Evolutionary conservation across 768 basidiomycete species (phyloP), one percentile per base, ranked within the genome.

Genomic region (Podaxis mareebaensis): DNA sequence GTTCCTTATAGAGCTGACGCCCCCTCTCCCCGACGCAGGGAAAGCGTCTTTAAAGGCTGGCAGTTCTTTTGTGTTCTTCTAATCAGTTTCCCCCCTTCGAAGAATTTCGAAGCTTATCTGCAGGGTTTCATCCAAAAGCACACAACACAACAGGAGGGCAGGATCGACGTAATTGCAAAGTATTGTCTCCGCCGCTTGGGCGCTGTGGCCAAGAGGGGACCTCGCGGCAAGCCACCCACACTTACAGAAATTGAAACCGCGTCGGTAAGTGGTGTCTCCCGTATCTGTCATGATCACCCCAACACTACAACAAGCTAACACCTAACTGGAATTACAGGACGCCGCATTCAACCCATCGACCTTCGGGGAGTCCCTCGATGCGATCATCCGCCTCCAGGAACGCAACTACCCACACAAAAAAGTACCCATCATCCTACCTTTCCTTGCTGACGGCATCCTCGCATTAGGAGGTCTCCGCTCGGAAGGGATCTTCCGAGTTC

Each of bases 271-370:
- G 8, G 39, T 12, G 52, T 17, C 28, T 33, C n/a, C 24, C 36
- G 51, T 36, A 51, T 57, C 48, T 48, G 22, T 63, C 33, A 15
- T 20, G 20, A 10, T 46, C 44, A 30, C 36, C 52, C 51, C 20
- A 53, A 8, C 12, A 12, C 22, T 15, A n/a, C n/a, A 13, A 15
- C 38, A 22, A 28, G 28, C 61, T 55, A 42, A 60, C 51, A n/a
- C 38, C 55, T 49, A n/a, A 46, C 10, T 15, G 15, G 20, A 39
- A 33, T 33, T 58, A 7, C 69, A 92, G 86, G 93, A 95, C 68
- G 94, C 95, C 28, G 95, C 96, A 7, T 98, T 97, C 78, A 92
- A 95, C 66, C 94, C 95, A 0, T 95, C 93, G 1, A 95, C 92
- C 1, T 98, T 97, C 69, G 94, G 95, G 13, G 94, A 96, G 78